Base-by-base conservation (phyloP, 1,284 basidiomycete species). In the Leccinum insolens region DNA sequence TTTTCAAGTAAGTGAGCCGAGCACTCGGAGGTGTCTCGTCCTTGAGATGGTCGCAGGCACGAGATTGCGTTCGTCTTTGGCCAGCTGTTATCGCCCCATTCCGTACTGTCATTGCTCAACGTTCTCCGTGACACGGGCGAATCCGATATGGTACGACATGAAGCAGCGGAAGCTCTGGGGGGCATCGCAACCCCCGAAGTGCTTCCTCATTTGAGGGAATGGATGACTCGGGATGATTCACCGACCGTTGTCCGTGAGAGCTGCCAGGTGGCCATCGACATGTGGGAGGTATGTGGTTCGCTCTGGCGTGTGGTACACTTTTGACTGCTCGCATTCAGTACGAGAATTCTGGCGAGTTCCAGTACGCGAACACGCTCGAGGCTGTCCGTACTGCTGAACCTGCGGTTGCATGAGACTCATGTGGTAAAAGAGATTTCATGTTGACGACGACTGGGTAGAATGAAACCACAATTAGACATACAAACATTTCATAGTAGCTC, bases 21-120 rank as follows among this genome's bases (percentile, higher is more conserved):
- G 7, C 15, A 49, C 31, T 20, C 46, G 9, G 34, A 12, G 17
- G 20, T 12, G 15, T 65, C 28, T n/a, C 52, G n/a, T 52, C 12
- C 44, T 46, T 66, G 17, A 67, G 46, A 61, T n/a, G 44, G 61
- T 28, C 39, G 28, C 76, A 95, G 96, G 72, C 96, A 99, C 78
- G 96, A 99, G 80, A 95, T 99, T 63, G 97, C 96, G 3, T 99
- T 98, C 80, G 94, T 99, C 63, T 99, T 99, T 75, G 98, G 98
- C 20, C 98, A 99, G 81, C 87, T 99, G 41, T 89, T 94, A 65
- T 96, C 95, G 6, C 87, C 92, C 1, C 90, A 96, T 76, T 94
- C 95, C 1, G 93, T 99, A 25, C 95, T 96, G 2, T 86, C 92
- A 2, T 86, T 99, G 31, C 78, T 99, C 55, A 80, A 86, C 49